These are phyloP conservation scores for Gentiana straminea DNA, from an alignment of 257 asterid genomes.

Conservation along the genomic window DNA sequence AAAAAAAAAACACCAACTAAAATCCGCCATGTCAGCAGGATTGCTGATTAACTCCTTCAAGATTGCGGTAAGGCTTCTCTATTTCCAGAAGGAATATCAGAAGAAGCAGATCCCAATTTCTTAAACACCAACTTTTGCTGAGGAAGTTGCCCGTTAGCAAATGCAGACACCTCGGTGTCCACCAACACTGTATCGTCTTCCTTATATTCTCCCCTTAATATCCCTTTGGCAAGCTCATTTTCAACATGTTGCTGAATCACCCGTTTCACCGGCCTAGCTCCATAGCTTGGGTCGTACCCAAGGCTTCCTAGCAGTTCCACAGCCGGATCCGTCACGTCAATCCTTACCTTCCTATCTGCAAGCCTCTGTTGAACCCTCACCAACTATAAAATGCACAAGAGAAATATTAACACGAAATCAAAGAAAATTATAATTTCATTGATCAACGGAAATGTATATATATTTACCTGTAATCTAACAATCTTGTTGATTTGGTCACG, in stretches of 20 bases:
- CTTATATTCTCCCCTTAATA: slow-evolving; percentile 74
- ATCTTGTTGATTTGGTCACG: slow-evolving; percentile 60
- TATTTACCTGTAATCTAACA: slow-evolving; percentile 61
- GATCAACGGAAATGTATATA: too few relatives aligned
- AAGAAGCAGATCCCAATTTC: slow-evolving; percentile 25
- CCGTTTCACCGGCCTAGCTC: slow-evolving; percentile 94
- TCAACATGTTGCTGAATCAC: slow-evolving; percentile 79
- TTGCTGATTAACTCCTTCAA: slow-evolving; percentile 8
- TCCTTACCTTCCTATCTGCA: slow-evolving; percentile 67
- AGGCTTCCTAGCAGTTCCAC: slow-evolving; percentile 58
- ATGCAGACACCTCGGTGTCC: slow-evolving; percentile 69
- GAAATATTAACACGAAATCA: too few relatives aligned
- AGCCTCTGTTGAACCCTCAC: slow-evolving; percentile 72
- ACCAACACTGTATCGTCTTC: slow-evolving; percentile 59
- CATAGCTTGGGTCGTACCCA: slow-evolving; percentile 88
- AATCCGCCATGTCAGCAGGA: background rate
- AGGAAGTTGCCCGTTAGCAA: slow-evolving; percentile 73
- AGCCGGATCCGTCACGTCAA: slow-evolving; percentile 71
- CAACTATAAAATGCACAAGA: slow-evolving; percentile 35
- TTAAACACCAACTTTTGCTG: slow-evolving; percentile 69
- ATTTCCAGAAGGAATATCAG: slow-evolving; percentile 35
- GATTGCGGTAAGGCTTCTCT: slow-evolving; percentile 35
- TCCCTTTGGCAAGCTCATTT: slow-evolving; percentile 88
- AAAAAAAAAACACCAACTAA: too few relatives aligned
- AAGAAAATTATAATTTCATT: too few relatives aligned